Percentiles rank a stretch among this genome's conserved stretches.
Evolutionary conservation across 1,139 yeast species (phyloP).

Genomic region (Candida sp.): DNA sequence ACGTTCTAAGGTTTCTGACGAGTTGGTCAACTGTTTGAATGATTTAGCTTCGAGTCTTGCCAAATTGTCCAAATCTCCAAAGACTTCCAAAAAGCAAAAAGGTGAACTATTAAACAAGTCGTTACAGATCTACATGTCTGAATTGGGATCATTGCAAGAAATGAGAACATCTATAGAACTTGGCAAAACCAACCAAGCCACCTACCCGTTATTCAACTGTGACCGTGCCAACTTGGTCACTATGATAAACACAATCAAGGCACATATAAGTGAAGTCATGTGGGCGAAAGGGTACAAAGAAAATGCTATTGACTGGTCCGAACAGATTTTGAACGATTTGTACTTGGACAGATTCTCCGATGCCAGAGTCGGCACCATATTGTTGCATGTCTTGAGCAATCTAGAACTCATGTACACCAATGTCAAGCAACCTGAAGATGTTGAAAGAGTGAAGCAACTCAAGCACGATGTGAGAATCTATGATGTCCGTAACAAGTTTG

Average conservation of each 20-base stretch:
- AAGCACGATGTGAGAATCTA: conserved; percentile 16
- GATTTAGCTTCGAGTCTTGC: conserved; percentile 40
- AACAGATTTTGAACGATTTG: conserved; percentile 50
- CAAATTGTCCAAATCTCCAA: conserved; percentile 16
- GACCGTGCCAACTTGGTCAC: conserved; percentile 31
- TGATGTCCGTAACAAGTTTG: conserved; percentile 9
- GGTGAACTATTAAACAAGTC: conserved; percentile 25
- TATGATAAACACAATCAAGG: conserved; percentile 44
- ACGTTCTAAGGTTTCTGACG: conserved; percentile 41
- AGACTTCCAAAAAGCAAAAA: conserved; percentile 15
- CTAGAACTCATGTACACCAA: conserved; percentile 35
- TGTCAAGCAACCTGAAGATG: conserved; percentile 26
- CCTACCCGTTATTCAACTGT: conserved; percentile 44
- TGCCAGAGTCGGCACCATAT: conserved; percentile 32
- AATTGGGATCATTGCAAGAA: conserved; percentile 29
- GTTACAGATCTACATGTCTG: conserved; percentile 42
- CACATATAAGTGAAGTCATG: conserved; percentile 67
- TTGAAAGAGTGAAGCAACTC: conserved; percentile 32
- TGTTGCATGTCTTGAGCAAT: conserved; percentile 35
- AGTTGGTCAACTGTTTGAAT: conserved; percentile 36
- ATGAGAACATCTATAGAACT: conserved; percentile 24
- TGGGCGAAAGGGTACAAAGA: conserved; percentile 60
- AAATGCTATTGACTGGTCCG: conserved; percentile 68
- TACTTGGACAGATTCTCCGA: conserved; percentile 35
- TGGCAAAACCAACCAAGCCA: conserved; percentile 27